Conservation (phyloP, 2,329 filamentous ascomycete genomes). For the Colletotrichum sp. region DNA sequence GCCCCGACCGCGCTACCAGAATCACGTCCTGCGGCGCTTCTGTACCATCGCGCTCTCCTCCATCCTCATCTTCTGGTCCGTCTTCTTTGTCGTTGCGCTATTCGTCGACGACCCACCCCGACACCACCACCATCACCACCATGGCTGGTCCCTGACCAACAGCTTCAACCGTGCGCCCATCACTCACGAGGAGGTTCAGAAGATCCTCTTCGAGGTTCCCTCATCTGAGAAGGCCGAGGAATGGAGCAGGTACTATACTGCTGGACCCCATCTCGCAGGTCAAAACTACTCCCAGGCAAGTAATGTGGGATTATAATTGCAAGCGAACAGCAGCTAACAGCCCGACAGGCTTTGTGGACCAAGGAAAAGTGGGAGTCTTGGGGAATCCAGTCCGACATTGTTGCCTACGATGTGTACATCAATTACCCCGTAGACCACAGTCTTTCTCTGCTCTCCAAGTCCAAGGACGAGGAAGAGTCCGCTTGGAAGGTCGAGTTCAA, state of each 20-base stretch:
- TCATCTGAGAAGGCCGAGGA: slow-evolving; percentile 63
- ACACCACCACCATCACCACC: slow-evolving; percentile 36
- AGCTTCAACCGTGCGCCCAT: slow-evolving; percentile 30
- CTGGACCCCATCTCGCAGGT: slow-evolving; percentile 77
- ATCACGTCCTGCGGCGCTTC: slow-evolving; percentile 67
- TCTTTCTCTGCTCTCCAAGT: slow-evolving; percentile 66
- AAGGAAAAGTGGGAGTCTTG: slow-evolving; percentile 75
- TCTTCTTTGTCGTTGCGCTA: slow-evolving; percentile 54
- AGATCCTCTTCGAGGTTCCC: slow-evolving; percentile 64
- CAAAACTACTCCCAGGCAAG: slow-evolving; percentile 75
- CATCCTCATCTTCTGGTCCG: slow-evolving; percentile 55
- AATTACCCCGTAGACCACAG: slow-evolving; percentile 79
- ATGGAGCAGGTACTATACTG: slow-evolving; percentile 81
- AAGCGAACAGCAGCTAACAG: slow-evolving; percentile 8
- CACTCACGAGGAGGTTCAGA: slow-evolving; percentile 56
- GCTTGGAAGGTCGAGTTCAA: slow-evolving; percentile 73
- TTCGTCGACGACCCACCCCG: slow-evolving; percentile 39
- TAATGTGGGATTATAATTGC: neutral
- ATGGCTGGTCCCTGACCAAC: slow-evolving; percentile 29
- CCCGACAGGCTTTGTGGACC: slow-evolving; percentile 71
- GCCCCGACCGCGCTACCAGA: slow-evolving; percentile 59
- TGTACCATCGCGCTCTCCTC: slow-evolving; percentile 67
- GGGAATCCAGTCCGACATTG: slow-evolving; percentile 68
- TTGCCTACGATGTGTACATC: slow-evolving; percentile 77
- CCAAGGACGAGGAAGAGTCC: slow-evolving; percentile 29